Base-by-base conservation (phyloP, 2,329 filamentous ascomycete species). In the Fusarium subglutinans region DNA sequence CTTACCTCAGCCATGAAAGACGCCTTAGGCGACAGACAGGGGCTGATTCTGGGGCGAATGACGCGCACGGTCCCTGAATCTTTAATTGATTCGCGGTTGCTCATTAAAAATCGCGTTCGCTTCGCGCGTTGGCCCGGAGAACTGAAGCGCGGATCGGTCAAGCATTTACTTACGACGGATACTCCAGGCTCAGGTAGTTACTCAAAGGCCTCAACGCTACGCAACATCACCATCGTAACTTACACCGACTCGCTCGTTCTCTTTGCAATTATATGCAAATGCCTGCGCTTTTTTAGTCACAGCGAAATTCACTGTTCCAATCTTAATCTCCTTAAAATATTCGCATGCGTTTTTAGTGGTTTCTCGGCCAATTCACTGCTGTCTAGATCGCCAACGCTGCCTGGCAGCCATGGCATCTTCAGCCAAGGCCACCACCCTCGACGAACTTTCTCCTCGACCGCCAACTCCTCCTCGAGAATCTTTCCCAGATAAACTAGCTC, bases 401-500 rank as follows among this genome's bases (percentile, higher is more conserved):
- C 78, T 80, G 66, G 78, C 80, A 81, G 82, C 79, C 81, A 84
- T 84, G 81, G 81, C 82, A 83, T 84, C 82, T 83, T 81, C 82
- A 81, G 82, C 80, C 72, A 70, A 78, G 80, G 81, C 80, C 75
- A 72, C 80, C 69, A 77, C 85, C 77, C 83, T 91, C 76, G 87
- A 90, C 72, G 84, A 86, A 65, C 83, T 91, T 61, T 84, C 87
- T 72, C 81, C 88, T 69, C 87, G 90, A 81, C 91, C 91, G 33
- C 91, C 91, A n/a, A 93, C 91, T 40, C 91, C 91, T 53, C 91
- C 91, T n/a, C 87, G 87, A 75, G 89, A 90, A 79, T 83, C 86
- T 41, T 82, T 80, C 37, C 80, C 80, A 75, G 84, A 85, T 45
- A 63, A 78, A 65, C 82, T 83, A 56, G 76, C 79, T 35, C 75